These are phyloP conservation scores for Colletotrichum cuscutae DNA, from an alignment of 2,329 filamentous ascomycete genomes.

Conservation along the genomic window DNA sequence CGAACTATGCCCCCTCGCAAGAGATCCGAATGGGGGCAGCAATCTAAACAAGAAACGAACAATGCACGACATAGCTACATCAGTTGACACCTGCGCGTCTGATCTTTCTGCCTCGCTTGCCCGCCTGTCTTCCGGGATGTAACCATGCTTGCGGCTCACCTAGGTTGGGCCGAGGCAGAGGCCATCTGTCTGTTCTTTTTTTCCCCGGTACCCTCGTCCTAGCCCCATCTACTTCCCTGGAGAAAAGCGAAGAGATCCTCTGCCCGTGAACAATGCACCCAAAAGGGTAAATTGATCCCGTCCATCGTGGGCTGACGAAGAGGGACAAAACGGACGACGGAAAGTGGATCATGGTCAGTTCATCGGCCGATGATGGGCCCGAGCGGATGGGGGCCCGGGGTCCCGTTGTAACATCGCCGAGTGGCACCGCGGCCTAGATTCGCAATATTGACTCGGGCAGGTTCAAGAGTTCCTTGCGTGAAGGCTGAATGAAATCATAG, in stretches of 20 bases:
- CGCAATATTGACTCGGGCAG: neutral
- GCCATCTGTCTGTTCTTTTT: neutral
- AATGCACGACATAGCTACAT: constrained; percentile 12
- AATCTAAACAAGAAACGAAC: constrained; percentile 2
- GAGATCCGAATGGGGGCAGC: neutral
- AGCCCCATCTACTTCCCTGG: neutral
- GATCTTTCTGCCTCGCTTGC: neutral
- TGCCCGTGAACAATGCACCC: neutral
- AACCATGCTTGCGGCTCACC: neutral
- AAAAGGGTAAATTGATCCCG: neutral
- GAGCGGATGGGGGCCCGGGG: neutral
- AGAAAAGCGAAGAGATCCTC: neutral
- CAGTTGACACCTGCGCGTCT: neutral
- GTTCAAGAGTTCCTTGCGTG: neutral
- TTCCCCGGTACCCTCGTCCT: neutral
- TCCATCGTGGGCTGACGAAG: neutral
- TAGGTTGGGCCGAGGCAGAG: neutral
- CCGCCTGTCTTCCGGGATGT: neutral
- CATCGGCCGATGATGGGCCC: constrained; percentile 7
- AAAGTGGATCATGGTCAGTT: constrained; percentile 2
- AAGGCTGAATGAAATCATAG: neutral
- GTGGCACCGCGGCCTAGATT: neutral
- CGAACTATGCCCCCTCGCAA: neutral
- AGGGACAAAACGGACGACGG: constrained; percentile 1
- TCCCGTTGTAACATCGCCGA: neutral